Evolutionary conservation across 306 rosid species (phyloP), one percentile per base, ranked within the genome.

Genomic region (Gynostemma pentaphyllum): DNA sequence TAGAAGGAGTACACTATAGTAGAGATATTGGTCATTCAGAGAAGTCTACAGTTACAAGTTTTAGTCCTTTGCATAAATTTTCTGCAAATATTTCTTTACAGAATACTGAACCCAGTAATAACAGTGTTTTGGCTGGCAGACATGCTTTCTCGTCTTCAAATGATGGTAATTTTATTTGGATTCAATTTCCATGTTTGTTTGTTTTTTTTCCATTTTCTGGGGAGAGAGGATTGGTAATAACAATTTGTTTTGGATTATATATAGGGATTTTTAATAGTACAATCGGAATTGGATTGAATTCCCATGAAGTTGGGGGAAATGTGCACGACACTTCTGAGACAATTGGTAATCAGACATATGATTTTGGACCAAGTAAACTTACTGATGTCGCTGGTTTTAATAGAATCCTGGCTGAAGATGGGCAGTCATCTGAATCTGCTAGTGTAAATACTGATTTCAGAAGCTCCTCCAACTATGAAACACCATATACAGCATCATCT

Each of bases 31-130:
- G 68, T 76, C 74, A 70, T n/a, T n/a, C n/a, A 49, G 77, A 72
- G 75, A 87, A 79, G 68, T 72, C 78, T 71, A 54, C 71, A n/a
- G 63, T 72, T 69, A 26, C 63, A 19, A 78, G 74, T 69, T 68
- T 70, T 6, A 66, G 75, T 56, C 66, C 79, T 66, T 76, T 83
- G 71, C 79, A 70, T 42, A 54, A 60, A 49, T 56, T 73, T 68
- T 56, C 79, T 56, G 61, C 82, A 49, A 82, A 75, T 61, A 67
- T 66, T 45, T 62, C 50, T 50, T 78, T 84, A 72, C 94, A 79
- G 75, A 82, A 72, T 65, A 72, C 56, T 44, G 81, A 79, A 63
- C 69, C 82, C 70, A 76, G 75, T 70, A 62, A 69, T 82, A 73
- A 75, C 22, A 68, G 75, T 75, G 29, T 49, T 45, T 61, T 39